Evolutionary conservation across 2,329 filamentous ascomycete species (phyloP).

Genomic region (Diaporthe sp.): DNA sequence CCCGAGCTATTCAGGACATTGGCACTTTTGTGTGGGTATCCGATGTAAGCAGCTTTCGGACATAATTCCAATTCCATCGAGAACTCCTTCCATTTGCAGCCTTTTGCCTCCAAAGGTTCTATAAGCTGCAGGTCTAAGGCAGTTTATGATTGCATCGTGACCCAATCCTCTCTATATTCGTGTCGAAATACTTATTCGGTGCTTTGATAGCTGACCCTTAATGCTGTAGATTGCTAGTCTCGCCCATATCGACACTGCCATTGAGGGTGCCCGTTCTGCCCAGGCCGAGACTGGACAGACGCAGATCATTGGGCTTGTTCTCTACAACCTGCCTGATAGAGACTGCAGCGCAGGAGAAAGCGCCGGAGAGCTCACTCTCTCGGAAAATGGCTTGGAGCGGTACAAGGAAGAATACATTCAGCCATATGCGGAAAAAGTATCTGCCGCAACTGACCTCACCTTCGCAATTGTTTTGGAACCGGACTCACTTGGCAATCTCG

Average conservation of each 20-base stretch:
- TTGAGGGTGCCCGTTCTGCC: conserved; percentile 52
- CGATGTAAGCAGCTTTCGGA: no score
- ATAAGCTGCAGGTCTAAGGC: no score
- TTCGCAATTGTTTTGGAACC: conserved; percentile 60
- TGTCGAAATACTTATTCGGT: no score
- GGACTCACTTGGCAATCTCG: conserved; percentile 55
- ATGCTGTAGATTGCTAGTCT: conserved; percentile 7
- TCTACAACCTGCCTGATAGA: conserved; percentile 60
- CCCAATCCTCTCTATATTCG: no score
- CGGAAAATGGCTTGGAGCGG: conserved; percentile 51
- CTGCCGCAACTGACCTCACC: conserved; percentile 52
- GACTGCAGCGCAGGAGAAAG: conserved; percentile 60
- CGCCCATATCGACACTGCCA: conserved; percentile 54
- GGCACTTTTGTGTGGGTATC: conserved; percentile 5
- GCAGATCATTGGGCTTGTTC: conserved; percentile 57
- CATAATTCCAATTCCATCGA: no score
- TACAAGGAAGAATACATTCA: conserved; percentile 58
- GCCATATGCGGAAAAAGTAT: conserved; percentile 53
- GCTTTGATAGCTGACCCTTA: no score
- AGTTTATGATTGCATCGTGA: no score
- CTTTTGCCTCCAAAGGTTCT: no score
- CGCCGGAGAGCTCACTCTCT: conserved; percentile 54
- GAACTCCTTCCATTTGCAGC: no score
- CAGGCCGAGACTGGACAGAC: conserved; percentile 51
- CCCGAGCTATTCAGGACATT: conserved; percentile 5